Percentiles rank a stretch among this genome's conserved stretches.
Evolutionary conservation across 176 grass and related monocot genomes (phyloP).

Genomic region (Oryza meridionalis): DNA sequence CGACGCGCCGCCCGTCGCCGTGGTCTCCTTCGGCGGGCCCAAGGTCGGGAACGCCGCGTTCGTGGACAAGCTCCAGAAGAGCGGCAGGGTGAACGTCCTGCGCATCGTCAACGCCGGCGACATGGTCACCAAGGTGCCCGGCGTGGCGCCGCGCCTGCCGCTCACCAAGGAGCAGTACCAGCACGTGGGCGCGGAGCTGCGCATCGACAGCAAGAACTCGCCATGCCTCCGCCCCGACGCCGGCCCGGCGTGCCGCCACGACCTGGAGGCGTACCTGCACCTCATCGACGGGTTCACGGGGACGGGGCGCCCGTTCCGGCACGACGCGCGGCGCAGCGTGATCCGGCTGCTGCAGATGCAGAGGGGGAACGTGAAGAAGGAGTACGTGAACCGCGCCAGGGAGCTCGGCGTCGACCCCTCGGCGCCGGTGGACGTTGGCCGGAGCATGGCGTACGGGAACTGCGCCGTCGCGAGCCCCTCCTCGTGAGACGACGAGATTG

Average conservation of each 20-base stretch:
- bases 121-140: constrained; percentile 82
- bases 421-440: constrained; percentile 48
- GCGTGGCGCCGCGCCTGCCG: constrained; percentile 46
- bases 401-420: constrained; percentile 62
- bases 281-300: constrained; percentile 88
- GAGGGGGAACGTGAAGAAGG: constrained; percentile 75
- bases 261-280: constrained; percentile 91
- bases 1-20: constrained; percentile 69
- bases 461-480: constrained; percentile 60
- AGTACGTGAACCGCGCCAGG: constrained; percentile 67
- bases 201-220: constrained; percentile 68
- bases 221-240: constrained; percentile 75
- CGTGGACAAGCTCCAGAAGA: constrained; percentile 43
- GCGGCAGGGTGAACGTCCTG: constrained; percentile 66
- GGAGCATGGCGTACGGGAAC: constrained; percentile 46
- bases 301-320: constrained; percentile 66
- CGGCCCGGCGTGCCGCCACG: constrained; percentile 75
- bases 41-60: constrained; percentile 83
- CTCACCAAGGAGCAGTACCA: constrained; percentile 55
- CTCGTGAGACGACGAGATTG: constrained; percentile 32
- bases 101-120: constrained; percentile 84
- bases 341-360: constrained; percentile 71
- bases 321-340: constrained; percentile 72
- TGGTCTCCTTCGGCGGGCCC: constrained; percentile 86
- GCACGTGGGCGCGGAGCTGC: constrained; percentile 75